Conservation (phyloP, 2,329 filamentous ascomycete genomes). For the Claviceps monticola region DNA sequence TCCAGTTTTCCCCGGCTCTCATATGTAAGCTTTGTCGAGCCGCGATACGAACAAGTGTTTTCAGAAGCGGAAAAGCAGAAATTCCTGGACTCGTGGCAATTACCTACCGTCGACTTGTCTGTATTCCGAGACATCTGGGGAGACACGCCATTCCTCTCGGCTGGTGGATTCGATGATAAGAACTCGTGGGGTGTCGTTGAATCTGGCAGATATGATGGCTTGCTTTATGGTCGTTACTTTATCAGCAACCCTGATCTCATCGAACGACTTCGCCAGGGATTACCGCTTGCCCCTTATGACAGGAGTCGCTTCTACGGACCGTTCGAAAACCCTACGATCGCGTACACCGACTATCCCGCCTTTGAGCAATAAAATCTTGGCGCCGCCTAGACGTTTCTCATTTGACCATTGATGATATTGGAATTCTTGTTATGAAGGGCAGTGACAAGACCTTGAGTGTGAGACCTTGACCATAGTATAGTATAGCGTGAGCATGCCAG, state of each 20-base stretch:
- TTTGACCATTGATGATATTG: background rate
- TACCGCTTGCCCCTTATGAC: constrained; percentile 27
- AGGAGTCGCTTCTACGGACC: constrained; percentile 29
- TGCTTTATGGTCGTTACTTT: constrained; percentile 33
- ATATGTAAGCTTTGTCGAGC: constrained; percentile 43
- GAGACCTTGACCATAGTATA: background rate
- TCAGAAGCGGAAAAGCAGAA: constrained; percentile 32
- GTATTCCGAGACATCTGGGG: constrained; percentile 37
- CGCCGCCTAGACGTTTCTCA: background rate
- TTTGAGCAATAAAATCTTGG: constrained; percentile 3
- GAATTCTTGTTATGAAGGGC: background rate
- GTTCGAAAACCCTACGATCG: constrained; percentile 18
- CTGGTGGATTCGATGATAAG: constrained; percentile 37
- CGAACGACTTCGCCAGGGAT: constrained; percentile 25
- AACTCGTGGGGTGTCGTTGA: constrained; percentile 32
- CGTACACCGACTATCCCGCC: constrained; percentile 22
- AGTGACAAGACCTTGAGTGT: background rate
- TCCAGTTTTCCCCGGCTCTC: constrained; percentile 26
- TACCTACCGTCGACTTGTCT: constrained; percentile 29
- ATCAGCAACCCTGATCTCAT: constrained; percentile 35
- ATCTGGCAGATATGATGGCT: constrained; percentile 30
- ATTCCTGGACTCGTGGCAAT: constrained; percentile 33
- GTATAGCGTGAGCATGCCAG: background rate
- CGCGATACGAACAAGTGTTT: constrained; percentile 39
- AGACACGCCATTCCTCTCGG: constrained; percentile 39